A percentile compares a stretch with the other conserved stretches of the same genome.
Conservation (phyloP, 73 alveolate species). For the Urostyla sp. region DNA sequence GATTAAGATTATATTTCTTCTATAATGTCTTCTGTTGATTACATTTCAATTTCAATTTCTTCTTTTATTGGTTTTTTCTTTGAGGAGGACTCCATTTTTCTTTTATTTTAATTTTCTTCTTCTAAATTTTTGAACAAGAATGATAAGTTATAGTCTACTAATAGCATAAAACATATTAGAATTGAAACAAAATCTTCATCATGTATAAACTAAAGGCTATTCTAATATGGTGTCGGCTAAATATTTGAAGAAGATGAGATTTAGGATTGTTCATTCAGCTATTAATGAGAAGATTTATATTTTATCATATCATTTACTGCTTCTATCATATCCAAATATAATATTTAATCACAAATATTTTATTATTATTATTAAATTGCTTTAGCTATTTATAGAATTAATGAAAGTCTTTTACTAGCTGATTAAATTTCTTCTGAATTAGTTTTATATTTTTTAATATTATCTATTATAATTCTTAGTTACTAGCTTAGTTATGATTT, state of each 20-base stretch:
- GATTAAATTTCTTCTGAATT: constrained; percentile 11
- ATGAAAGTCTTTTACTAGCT: neutral
- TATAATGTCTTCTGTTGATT: neutral
- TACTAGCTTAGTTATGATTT: too few relatives aligned
- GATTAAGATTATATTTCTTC: neutral
- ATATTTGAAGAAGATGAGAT: constrained; percentile 12
- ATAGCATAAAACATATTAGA: constrained; percentile 14
- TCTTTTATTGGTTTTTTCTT: neutral
- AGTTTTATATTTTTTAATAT: neutral
- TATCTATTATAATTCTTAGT: neutral
- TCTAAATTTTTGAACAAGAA: constrained; percentile 14
- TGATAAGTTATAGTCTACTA: constrained; percentile 35
- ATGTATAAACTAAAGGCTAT: too few relatives aligned
- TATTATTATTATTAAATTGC: neutral
- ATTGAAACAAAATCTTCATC: constrained; percentile 46
- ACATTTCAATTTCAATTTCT: neutral
- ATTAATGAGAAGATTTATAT: neutral
- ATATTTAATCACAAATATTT: constrained; percentile 19
- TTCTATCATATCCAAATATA: constrained; percentile 15
- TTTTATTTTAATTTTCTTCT: neutral
- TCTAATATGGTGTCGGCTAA: neutral
- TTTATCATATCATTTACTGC: neutral
- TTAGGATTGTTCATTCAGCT: neutral
- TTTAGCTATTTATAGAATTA: constrained; percentile 39
- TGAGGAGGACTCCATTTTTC: neutral